phyloP scores from a whole-genome alignment of 352 stramenopile species.

The Globisporangium ultimum region DNA sequence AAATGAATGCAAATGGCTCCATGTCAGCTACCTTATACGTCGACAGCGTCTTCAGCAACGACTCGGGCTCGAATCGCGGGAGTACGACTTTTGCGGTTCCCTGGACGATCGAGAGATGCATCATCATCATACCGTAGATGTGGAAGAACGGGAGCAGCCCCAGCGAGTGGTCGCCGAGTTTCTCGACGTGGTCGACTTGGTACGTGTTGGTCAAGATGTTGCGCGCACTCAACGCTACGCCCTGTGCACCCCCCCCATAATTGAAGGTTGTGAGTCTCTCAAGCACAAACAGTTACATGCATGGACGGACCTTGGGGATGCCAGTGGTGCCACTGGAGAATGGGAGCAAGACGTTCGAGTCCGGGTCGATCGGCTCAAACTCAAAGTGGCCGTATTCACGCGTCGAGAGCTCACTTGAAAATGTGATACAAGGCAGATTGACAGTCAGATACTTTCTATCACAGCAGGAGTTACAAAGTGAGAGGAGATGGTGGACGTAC shows the following conservation, averaged over 20 bases:
- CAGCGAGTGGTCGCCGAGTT: constrained; percentile 50
- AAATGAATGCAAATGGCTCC: not conserved
- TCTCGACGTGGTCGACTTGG: constrained; percentile 70
- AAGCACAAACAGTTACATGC: too few relatives aligned
- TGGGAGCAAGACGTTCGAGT: constrained; percentile 56
- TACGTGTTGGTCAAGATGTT: constrained; percentile 91
- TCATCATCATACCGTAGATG: constrained; percentile 89
- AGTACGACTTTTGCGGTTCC: constrained; percentile 84
- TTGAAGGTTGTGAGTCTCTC: too few relatives aligned
- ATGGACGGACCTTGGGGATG: constrained; percentile 48
- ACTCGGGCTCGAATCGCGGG: constrained; percentile 86
- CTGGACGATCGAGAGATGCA: constrained; percentile 82
- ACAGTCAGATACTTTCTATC: too few relatives aligned
- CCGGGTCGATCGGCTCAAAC: constrained; percentile 60
- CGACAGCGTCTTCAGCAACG: constrained; percentile 79
- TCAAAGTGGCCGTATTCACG: constrained; percentile 37
- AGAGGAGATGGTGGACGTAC: constrained; percentile 27
- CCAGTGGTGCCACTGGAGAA: constrained; percentile 95
- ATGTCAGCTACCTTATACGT: constrained; percentile 39
- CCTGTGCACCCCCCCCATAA: not conserved
- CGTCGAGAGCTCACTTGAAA: constrained; percentile 35
- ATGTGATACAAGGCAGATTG: too few relatives aligned
- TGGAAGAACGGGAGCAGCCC: constrained; percentile 94
- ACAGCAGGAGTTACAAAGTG: too few relatives aligned
- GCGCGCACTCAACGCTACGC: constrained; percentile 66